These are phyloP conservation scores for Aspergillus pseudoglaucus DNA, from an alignment of 2,329 filamentous ascomycete genomes.

Conservation along the genomic window DNA sequence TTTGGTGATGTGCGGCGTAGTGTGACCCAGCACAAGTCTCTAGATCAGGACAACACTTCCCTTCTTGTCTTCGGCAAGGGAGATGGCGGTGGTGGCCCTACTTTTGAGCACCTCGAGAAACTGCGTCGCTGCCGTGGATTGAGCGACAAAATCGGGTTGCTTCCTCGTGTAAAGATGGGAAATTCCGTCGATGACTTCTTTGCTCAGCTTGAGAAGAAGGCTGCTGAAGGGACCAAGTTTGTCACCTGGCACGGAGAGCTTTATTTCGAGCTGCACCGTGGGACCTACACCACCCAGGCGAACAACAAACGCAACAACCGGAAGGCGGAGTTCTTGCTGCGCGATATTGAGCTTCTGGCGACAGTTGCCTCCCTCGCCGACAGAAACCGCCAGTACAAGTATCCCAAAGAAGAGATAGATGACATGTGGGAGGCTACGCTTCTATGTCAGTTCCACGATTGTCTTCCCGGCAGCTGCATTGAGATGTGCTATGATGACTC, in stretches of 20 bases:
- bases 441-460: conserved; percentile 96
- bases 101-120: conserved; percentile 90
- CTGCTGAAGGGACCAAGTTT: conserved; percentile 59
- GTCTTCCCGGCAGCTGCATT: conserved; percentile 87
- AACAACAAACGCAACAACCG: conserved; percentile 97
- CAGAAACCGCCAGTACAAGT: conserved; percentile 63
- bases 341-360: conserved; percentile 80
- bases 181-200: conserved; percentile 93
- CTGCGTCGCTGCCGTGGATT: conserved; percentile 85
- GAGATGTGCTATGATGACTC: conserved; percentile 99
- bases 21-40: conserved; percentile 84
- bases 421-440: conserved; percentile 90
- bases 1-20: conserved; percentile 92
- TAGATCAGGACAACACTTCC: conserved; percentile 87
- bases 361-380: conserved; percentile 71
- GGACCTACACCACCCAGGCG: conserved; percentile 93
- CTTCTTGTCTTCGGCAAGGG: conserved; percentile 94
- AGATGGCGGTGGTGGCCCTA: conserved; percentile 91
- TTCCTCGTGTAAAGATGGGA: conserved; percentile 85
- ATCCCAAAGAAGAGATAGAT: conserved; percentile 90
- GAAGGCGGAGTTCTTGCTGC: conserved; percentile 73
- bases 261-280: conserved; percentile 95
- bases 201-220: conserved; percentile 72
- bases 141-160: conserved; percentile 73
- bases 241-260: conserved; percentile 97